Conservation (phyloP, 1,284 basidiomycete genomes). For the Boletus mariae region DNA sequence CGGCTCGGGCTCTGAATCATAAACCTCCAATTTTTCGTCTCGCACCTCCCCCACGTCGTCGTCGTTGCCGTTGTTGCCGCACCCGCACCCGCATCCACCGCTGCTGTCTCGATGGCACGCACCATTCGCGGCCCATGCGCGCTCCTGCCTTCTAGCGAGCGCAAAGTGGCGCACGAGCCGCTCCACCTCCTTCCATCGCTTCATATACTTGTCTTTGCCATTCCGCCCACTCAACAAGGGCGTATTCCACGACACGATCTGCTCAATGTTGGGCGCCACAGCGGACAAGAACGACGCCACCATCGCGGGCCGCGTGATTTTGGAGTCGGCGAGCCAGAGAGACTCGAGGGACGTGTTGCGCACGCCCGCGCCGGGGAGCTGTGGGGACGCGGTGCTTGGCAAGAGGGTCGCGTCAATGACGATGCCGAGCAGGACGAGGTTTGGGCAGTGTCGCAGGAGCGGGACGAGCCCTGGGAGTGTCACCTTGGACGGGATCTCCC, state of each 20-base stretch:
- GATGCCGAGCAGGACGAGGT: constrained; percentile 22
- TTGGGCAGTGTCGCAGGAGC: constrained; percentile 21
- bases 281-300: constrained; percentile 29
- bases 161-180: constrained; percentile 23
- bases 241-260: constrained; percentile 30
- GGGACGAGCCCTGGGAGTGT: constrained; percentile 24
- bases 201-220: constrained; percentile 22
- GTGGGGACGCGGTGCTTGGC: background rate
- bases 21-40: constrained; percentile 14
- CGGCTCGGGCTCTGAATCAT: constrained; percentile 27
- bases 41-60: background rate
- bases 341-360: constrained; percentile 26
- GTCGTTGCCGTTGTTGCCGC: background rate
- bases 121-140: constrained; percentile 10
- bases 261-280: constrained; percentile 27
- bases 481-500: constrained; percentile 30
- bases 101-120: background rate
- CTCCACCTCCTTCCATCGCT: constrained; percentile 28
- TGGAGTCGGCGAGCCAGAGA: constrained; percentile 27
- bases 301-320: constrained; percentile 23
- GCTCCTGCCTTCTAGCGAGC: constrained; percentile 22
- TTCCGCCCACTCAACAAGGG: constrained; percentile 21
- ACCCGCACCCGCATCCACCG: background rate
- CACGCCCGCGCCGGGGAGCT: constrained; percentile 21
- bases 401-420: constrained; percentile 29